Percentiles rank a stretch among this genome's conserved stretches.
Evolutionary conservation across 2,329 filamentous ascomycete genomes (phyloP).

Genomic region (Daldinia eschscholtzii): DNA sequence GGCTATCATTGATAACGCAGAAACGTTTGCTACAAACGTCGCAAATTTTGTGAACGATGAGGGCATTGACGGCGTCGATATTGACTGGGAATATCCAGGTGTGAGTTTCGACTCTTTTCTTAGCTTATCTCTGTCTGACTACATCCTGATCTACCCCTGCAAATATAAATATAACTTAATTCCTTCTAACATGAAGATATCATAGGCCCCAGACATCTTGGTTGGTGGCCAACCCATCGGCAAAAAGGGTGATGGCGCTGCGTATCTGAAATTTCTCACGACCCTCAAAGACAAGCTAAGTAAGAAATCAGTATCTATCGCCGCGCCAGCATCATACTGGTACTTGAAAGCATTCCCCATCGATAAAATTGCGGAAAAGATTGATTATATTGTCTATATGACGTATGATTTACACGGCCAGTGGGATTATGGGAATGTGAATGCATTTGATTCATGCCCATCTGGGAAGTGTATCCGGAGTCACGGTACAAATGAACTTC

Average conservation of each 20-base stretch:
- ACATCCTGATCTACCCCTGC: not conserved
- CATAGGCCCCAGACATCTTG: slow-evolving; percentile 32
- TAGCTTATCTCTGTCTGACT: not conserved
- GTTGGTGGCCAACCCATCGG: slow-evolving; percentile 24
- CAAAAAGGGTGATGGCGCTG: slow-evolving; percentile 30
- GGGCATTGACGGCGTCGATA: slow-evolving; percentile 51
- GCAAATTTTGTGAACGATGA: not conserved
- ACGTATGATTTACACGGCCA: slow-evolving; percentile 45
- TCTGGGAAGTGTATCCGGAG: slow-evolving; percentile 2
- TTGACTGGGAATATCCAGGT: slow-evolving; percentile 56
- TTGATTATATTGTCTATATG: slow-evolving; percentile 48
- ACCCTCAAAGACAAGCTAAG: slow-evolving; percentile 10
- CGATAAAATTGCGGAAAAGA: slow-evolving; percentile 22
- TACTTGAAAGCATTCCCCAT: slow-evolving; percentile 46
- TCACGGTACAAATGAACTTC: not conserved
- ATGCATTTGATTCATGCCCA: slow-evolving; percentile 3
- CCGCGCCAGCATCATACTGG: slow-evolving; percentile 48
- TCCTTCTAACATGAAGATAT: slow-evolving; percentile 1
- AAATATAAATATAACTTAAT: too few relatives aligned
- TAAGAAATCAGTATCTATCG: slow-evolving; percentile 35
- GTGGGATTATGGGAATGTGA: slow-evolving; percentile 39
- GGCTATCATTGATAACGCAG: not conserved
- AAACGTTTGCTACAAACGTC: slow-evolving; percentile 1
- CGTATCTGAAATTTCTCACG: slow-evolving; percentile 35
- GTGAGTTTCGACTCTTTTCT: slow-evolving; percentile 15